Evolutionary conservation across 345 rosid genomes (phyloP).

Genomic region (Trapa bicornis): DNA sequence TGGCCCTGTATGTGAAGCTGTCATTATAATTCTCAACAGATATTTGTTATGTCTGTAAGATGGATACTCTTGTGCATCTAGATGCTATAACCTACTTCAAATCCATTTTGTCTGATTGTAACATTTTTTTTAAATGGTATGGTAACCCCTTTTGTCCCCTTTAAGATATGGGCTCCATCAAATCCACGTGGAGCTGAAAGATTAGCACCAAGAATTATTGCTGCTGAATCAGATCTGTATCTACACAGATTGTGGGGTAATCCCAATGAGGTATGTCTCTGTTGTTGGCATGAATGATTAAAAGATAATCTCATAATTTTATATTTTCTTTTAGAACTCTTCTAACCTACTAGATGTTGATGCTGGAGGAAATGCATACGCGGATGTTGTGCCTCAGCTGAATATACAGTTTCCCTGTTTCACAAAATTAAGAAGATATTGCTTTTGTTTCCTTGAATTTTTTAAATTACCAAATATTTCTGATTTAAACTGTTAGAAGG

Average conservation of each 20-base stretch:
- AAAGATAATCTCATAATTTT: background rate
- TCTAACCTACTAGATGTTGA: background rate
- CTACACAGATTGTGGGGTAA: conserved; percentile 82
- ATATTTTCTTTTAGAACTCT: background rate
- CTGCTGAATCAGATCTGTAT: conserved; percentile 76
- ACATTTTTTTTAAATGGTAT: background rate
- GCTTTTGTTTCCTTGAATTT: background rate
- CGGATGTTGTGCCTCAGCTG: background rate
- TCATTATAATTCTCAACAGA: background rate
- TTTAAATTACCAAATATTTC: background rate
- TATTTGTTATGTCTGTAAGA: background rate
- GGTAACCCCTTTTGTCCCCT: conserved; percentile 6
- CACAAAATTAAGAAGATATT: background rate
- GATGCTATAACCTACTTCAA: background rate
- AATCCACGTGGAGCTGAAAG: conserved; percentile 97
- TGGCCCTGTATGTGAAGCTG: background rate
- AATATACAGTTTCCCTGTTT: background rate
- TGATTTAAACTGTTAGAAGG: background rate
- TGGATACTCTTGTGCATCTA: background rate
- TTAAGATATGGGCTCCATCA: conserved; percentile 78
- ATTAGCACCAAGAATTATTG: conserved; percentile 72
- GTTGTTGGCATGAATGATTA: background rate
- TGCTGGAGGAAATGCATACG: background rate
- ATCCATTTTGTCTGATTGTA: background rate
- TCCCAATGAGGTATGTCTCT: conserved; percentile 70